A percentile compares a stretch with the other conserved stretches of the same genome.
phyloP scores from a whole-genome alignment of 768 basidiomycete genomes.

The Lactarius psammicola region DNA sequence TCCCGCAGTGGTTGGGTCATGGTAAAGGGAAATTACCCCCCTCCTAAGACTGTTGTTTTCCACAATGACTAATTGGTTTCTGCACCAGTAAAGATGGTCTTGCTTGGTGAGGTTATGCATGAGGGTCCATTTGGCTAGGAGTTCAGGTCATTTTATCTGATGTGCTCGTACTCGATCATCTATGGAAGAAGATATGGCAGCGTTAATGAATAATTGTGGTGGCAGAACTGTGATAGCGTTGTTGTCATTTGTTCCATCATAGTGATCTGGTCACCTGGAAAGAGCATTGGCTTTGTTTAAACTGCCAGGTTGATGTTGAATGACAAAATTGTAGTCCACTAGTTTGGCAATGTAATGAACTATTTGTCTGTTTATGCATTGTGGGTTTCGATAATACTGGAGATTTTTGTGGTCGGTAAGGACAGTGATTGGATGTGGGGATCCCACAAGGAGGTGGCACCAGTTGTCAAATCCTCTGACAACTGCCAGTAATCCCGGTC shows the following conservation, averaged over 20 bases:
- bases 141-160: not conserved
- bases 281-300: not conserved
- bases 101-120: accelerated
- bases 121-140: not conserved
- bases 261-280: not conserved
- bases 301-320: accelerated
- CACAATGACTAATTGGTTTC: not conserved
- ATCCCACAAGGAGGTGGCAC: not conserved
- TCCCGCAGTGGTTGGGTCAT: not conserved
- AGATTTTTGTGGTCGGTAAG: not conserved
- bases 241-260: not conserved
- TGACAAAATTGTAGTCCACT: not conserved
- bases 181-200: not conserved
- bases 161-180: not conserved
- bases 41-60: not conserved
- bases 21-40: not conserved
- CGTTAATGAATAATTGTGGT: not conserved
- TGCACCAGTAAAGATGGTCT: not conserved
- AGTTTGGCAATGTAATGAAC: not conserved
- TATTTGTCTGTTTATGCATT: accelerated
- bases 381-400: not conserved
- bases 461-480: too few relatives aligned
- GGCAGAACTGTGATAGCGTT: not conserved
- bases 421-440: not conserved
- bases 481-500: too few relatives aligned